Base-by-base conservation (phyloP, 2,329 filamentous ascomycete species). In the Aspergillus sp. region DNA sequence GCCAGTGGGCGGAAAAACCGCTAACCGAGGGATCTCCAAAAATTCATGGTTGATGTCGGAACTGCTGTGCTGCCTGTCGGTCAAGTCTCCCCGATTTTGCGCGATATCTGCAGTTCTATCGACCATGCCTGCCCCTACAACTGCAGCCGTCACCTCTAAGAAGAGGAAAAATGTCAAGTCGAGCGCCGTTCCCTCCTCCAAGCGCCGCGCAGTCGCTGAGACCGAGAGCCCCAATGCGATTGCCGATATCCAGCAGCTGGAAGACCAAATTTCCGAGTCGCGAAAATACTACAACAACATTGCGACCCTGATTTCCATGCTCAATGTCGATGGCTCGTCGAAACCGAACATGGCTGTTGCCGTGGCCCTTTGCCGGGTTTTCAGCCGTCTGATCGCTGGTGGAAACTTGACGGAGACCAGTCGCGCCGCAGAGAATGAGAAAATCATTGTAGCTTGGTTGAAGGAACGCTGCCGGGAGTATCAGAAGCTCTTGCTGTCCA, bases 271-370 rank as follows among this genome's bases (percentile, higher is more conserved):
- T 58, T 78, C 92, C 63, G 88, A 95, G 75, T 96, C 92, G 53
- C 90, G 88, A 71, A 91, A 92, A 75, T 86, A 96, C 77, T 96
- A 96, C 82, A 96, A 96, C 81, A 92, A 96, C 72, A 94, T 98
- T 70, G 84, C 86, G 7, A 85, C 84, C 10, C 79, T 98, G 39
- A 81, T 96, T 49, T 83, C 83, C 44, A 83, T 87, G 69, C 77
- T 86, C 39, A 73, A 84, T 70, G 80, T 78, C 38, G 78, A 80
- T 27, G 75, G 83, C 2, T 73, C 80, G 19, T 80, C 84, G 17
- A 75, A 88, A 47, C 81, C 85, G 3, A 82, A 85, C 10, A 80
- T 91, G 50, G 79, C 90, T 36, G 90, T 92, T 0, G 86, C 89
- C 0, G 88, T 97, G 19, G 89, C 93, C 2, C 82, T 97, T 51